Base-by-base conservation (phyloP, 208 protist genomes). In the Porcisia hertigi region DNA sequence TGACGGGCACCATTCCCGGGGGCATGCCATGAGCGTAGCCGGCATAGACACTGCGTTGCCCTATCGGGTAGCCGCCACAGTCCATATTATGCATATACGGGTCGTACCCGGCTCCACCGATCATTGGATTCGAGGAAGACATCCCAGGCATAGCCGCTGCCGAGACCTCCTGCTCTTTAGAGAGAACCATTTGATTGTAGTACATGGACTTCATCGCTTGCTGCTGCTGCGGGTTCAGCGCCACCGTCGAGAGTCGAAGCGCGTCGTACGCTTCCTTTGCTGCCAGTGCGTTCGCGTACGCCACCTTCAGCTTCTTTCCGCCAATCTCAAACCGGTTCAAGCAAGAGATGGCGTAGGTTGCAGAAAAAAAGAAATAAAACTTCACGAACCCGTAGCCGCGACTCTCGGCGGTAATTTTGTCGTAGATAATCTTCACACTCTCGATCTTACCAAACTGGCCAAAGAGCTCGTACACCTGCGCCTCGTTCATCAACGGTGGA, bases 311-410 rank as follows among this genome's bases (percentile, higher is more conserved):
- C 65, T 85, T 88, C 80, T 97, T 97, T 3, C 90, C 88, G 14
- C 73, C 83, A 75, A 97, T 95, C 60, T 80, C 75, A 67, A 89
- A 97, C 6, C 92, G 88, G 76, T 98, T 96, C 25, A 98, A 78
- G 60, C 77, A 92, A 18, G 83, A 85, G 47, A 94, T 84, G 20
- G 92, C 94, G 76, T 93, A 90, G n/a, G 87, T 92, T 5, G 94
- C 94, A 66, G 90, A 93, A 76, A 93, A 92, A 72, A 90, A 92
- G 49, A 87, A 90, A 12, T 86, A 72, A 67, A 92, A 96, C 82
- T 95, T 92, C 16, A 97, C 91, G 69, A 98, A 98, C 54, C 92
- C 92, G 83, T 98, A 98, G 39, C 94, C 94, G 16, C 89, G 88
- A 66, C 89, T 94, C 82, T 95, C 85, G 3, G 82, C 79, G 0